These are phyloP conservation scores for Solanum hybrid DNA, from an alignment of 305 asterid species.

Conservation along the genomic window DNA sequence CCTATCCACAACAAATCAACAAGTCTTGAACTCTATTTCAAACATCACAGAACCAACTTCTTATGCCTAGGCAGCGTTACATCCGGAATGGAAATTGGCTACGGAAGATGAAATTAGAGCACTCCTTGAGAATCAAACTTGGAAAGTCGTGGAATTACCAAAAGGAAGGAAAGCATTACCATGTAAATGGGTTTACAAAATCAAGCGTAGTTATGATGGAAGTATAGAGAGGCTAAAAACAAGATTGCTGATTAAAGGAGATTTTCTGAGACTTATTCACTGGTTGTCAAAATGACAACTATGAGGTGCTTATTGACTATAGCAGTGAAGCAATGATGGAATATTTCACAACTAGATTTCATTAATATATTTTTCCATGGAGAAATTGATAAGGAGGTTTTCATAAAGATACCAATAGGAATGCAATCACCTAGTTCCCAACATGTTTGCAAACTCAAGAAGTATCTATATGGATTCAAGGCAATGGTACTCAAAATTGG, in stretches of 20 bases:
- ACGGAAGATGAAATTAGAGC: neutral
- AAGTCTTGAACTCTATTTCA: neutral
- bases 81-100: neutral
- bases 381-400: neutral
- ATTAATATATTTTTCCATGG: neutral
- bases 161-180: neutral
- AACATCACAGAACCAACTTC: neutral
- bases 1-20: neutral
- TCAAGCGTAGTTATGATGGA: neutral
- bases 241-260: neutral
- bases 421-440: neutral
- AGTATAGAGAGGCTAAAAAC: neutral
- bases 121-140: neutral
- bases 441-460: neutral
- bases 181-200: neutral
- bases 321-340: neutral
- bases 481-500: neutral
- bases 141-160: neutral
- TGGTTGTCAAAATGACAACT: neutral
- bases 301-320: neutral
- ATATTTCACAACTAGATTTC: neutral
- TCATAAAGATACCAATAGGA: neutral
- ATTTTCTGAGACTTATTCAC: neutral
- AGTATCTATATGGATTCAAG: neutral
- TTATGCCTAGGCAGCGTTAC: neutral